Conservation (phyloP, 805 yeast species). For the Blastobotrys americana region DNA sequence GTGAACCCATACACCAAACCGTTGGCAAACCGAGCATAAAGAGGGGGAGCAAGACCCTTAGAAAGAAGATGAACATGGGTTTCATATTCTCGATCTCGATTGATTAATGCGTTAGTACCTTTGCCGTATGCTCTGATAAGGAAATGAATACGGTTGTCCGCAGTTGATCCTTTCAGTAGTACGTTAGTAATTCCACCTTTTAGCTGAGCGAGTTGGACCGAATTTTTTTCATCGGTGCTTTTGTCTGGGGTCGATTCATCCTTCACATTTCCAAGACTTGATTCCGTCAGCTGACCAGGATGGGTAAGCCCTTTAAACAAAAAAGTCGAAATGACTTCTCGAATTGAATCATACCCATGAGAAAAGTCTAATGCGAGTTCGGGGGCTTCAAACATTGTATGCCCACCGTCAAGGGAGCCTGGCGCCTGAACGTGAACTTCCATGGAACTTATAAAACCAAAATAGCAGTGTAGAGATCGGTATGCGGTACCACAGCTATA, state of each 20-base stretch:
- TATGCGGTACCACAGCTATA: too few species aligned
- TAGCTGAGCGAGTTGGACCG: conserved; percentile 21
- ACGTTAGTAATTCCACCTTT: conserved; percentile 36
- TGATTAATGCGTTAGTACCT: conserved; percentile 65
- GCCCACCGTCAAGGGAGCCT: too few species aligned
- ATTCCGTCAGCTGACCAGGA: neutral
- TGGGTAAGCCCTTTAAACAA: neutral
- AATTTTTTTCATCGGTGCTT: conserved; percentile 3
- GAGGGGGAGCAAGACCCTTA: conserved; percentile 57
- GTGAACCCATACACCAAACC: conserved; percentile 67
- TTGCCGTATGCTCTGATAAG: conserved; percentile 67
- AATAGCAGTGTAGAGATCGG: too few species aligned
- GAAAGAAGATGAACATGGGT: conserved; percentile 59
- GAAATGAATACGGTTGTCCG: conserved; percentile 14
- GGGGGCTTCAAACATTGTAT: neutral
- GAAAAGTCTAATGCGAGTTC: neutral
- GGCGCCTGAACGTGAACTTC: too few species aligned
- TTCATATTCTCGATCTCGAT: conserved; percentile 65
- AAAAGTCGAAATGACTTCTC: neutral
- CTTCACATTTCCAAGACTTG: neutral
- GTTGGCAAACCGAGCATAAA: conserved; percentile 60
- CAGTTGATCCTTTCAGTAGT: conserved; percentile 23
- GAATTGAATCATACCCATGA: neutral
- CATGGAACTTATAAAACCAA: too few species aligned
- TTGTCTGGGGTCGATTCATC: too few species aligned